Percentiles rank a stretch among this genome's conserved stretches.
Conservation (phyloP, 2,329 filamentous ascomycete genomes). For the Ascochyta viciae-villosae region DNA sequence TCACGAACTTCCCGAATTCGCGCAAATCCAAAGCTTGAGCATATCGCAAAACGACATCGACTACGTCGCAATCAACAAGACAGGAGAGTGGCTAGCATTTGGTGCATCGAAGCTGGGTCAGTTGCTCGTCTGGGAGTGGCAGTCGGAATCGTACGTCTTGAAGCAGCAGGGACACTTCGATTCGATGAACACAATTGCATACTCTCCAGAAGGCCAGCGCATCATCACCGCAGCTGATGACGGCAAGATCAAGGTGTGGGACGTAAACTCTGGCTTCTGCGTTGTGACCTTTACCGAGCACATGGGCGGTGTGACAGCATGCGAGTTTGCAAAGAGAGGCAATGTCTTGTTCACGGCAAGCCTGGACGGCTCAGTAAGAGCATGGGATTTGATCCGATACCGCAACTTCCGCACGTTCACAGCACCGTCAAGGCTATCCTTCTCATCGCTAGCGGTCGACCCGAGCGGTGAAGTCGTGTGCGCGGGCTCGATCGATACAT, state of each 20-base stretch:
- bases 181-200: slow-evolving; percentile 89
- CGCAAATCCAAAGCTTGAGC: slow-evolving; percentile 88
- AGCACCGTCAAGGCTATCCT: slow-evolving; percentile 87
- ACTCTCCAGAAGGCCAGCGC: slow-evolving; percentile 90
- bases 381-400: slow-evolving; percentile 95
- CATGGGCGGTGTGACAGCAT: slow-evolving; percentile 90
- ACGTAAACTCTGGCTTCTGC: slow-evolving; percentile 94
- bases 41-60: slow-evolving; percentile 98
- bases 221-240: slow-evolving; percentile 96
- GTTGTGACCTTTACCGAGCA: slow-evolving; percentile 98
- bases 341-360: slow-evolving; percentile 96
- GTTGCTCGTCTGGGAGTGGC: slow-evolving; percentile 99
- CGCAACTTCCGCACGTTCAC: slow-evolving; percentile 98
- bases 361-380: slow-evolving; percentile 89
- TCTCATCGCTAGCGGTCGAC: slow-evolving; percentile 94
- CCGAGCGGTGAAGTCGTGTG: slow-evolving; percentile 96
- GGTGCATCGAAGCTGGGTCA: slow-evolving; percentile 95
- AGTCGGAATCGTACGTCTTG: slow-evolving; percentile 97
- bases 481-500: slow-evolving; percentile 92
- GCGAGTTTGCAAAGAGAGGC: slow-evolving; percentile 92
- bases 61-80: slow-evolving; percentile 90
- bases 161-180: slow-evolving; percentile 99
- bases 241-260: slow-evolving; percentile 98
- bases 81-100: slow-evolving; percentile 96
- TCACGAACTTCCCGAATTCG: slow-evolving; percentile 96